Base-by-base conservation (phyloP, 805 yeast species). In the Ogataea nonfermentans region DNA sequence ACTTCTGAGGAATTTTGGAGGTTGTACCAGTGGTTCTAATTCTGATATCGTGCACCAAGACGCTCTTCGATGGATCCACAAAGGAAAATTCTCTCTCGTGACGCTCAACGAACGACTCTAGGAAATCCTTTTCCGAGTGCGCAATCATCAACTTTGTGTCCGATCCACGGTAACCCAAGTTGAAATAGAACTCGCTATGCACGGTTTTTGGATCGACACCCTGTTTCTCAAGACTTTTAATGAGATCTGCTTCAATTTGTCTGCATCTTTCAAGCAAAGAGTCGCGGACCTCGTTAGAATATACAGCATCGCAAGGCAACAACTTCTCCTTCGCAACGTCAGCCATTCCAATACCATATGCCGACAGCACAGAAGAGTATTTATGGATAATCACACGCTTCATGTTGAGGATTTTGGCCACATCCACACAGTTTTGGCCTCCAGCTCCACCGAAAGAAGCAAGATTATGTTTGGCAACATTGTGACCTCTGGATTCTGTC, bases 21-120 rank as follows among this genome's bases (percentile, higher is more conserved):
- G 84, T 91, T 2, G 91, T 88, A 9, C 89, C 78, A 41, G 81
- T 86, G 34, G 84, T 77, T 8, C 81, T 78, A 31, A 84, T 78
- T 13, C 50, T 27, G 25, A 81, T 67, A 54, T 84, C 89, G 49
- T 78, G 83, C 11, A 84, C 78, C 7, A 81, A 55, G 19, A 83
- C 73, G 12, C 70, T 73, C 41, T 82, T 70, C n/a, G 73, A 67
- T 12, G 64, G 61, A 37, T 77, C 72, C 9, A 73, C 63, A 62
- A 83, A 83, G 0, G 87, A 86, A 58, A 82, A 84, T 56, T 84
- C 89, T 47, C 76, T 69, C 47, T 71, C 66, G 52, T 83, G 90
- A 30, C 65, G 62, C n/a, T 64, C 62, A 22, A 73, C 60, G 51
- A 82, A 84, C 35, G 67, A 62, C 11, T 58, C 51, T n/a, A 58